Evolutionary conservation across 2,329 filamentous ascomycete species (phyloP).

Genomic region (Ustulina deusta): DNA sequence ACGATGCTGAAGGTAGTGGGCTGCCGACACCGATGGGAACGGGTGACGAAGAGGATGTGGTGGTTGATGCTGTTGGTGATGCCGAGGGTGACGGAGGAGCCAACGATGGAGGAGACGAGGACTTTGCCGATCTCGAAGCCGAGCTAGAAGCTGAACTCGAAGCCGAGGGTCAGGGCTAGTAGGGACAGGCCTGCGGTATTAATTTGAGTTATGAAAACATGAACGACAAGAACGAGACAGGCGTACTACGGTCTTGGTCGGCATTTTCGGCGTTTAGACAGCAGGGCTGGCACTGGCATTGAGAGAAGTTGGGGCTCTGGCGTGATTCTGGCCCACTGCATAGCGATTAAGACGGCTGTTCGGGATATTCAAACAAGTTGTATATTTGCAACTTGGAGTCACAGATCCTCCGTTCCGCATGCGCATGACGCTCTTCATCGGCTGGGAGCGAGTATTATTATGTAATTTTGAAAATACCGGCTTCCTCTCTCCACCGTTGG

Average conservation of each 20-base stretch:
- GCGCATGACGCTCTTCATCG: conserved; percentile 16
- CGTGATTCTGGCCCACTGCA: conserved; percentile 35
- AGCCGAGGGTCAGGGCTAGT: conserved; percentile 41
- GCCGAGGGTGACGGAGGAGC: conserved; percentile 31
- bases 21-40: conserved; percentile 54
- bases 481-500: neutral
- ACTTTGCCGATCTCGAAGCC: conserved; percentile 62
- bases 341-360: conserved; percentile 36
- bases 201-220: conserved; percentile 1
- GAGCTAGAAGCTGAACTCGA: conserved; percentile 56
- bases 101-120: conserved; percentile 50
- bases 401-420: neutral
- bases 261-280: conserved; percentile 40
- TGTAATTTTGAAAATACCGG: conserved; percentile 6
- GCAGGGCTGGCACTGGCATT: conserved; percentile 27
- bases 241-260: conserved; percentile 22
- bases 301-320: conserved; percentile 17
- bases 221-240: conserved; percentile 1
- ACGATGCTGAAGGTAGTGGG: conserved; percentile 50
- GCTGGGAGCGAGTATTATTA: neutral
- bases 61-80: conserved; percentile 38
- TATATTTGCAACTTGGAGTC: conserved; percentile 14
- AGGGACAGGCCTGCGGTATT: conserved; percentile 4
- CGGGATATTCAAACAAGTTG: conserved; percentile 24
- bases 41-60: conserved; percentile 58